These are phyloP conservation scores for Barnettozyma sucrosica DNA, from an alignment of 805 yeast genomes.

Conservation along the genomic window DNA sequence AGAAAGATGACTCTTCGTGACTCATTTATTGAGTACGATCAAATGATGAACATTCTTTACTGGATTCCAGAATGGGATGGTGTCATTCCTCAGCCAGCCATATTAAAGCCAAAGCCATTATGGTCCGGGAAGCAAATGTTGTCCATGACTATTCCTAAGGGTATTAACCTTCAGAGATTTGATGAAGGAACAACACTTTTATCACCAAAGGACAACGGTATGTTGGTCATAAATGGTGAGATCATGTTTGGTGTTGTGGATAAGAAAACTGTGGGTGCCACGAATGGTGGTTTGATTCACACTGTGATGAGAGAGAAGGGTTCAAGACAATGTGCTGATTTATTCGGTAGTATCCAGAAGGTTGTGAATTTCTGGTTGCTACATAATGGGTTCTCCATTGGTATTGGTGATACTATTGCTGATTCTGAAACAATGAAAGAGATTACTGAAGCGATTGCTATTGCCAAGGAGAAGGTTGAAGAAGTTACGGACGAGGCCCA, in stretches of 20 bases:
- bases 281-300: conserved; percentile 96
- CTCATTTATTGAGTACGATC: conserved; percentile 80
- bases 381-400: conserved; percentile 96
- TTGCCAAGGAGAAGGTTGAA: conserved; percentile 91
- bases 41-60: conserved; percentile 91
- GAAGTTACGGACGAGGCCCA: conserved; percentile 92
- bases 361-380: conserved; percentile 95
- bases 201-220: conserved; percentile 91
- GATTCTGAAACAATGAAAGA: conserved; percentile 94
- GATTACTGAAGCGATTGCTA: conserved; percentile 87
- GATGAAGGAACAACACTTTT: conserved; percentile 82
- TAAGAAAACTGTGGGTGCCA: conserved; percentile 96
- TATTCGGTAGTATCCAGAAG: conserved; percentile 89
- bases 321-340: conserved; percentile 78
- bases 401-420: conserved; percentile 99
- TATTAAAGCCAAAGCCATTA: conserved; percentile 87
- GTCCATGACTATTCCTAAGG: conserved; percentile 90
- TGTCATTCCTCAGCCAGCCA: conserved; percentile 91
- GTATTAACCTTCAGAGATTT: conserved; percentile 89
- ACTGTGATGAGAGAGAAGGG: conserved; percentile 98
- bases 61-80: conserved; percentile 99
- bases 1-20: conserved; percentile 94
- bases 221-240: conserved; percentile 93
- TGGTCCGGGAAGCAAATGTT: conserved; percentile 97
- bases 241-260: conserved; percentile 97